phyloP scores from a whole-genome alignment of 2,329 filamentous ascomycete genomes.

The Curvularia sp. region DNA sequence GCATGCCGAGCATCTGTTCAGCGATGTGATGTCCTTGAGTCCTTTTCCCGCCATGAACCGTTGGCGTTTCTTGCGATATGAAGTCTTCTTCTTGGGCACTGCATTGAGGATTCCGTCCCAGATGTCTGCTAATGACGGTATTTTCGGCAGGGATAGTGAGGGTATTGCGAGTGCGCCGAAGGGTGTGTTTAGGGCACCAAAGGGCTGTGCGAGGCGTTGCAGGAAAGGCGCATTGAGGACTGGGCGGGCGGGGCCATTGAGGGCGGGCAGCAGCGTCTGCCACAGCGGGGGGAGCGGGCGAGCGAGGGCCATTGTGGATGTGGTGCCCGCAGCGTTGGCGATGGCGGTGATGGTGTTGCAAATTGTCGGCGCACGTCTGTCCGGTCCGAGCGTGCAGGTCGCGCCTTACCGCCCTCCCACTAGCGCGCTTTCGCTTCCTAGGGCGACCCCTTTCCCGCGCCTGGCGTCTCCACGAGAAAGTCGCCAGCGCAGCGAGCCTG shows the following conservation, averaged over 20 bases:
- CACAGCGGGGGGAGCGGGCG: constrained; percentile 53
- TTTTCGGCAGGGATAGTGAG: constrained; percentile 55
- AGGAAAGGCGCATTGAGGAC: constrained; percentile 51
- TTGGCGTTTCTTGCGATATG: constrained; percentile 91
- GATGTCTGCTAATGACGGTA: constrained; percentile 71
- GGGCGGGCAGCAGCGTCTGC: constrained; percentile 62
- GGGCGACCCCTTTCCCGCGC: constrained; percentile 50
- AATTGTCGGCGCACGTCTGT: constrained; percentile 33
- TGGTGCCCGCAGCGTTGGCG: constrained; percentile 13
- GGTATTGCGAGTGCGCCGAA: constrained; percentile 56
- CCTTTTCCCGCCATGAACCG: constrained; percentile 96
- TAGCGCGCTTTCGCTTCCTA: constrained; percentile 49
- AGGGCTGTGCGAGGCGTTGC: constrained; percentile 55
- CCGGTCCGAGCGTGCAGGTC: constrained; percentile 31
- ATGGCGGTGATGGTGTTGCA: constrained; percentile 37
- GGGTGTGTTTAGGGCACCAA: constrained; percentile 69
- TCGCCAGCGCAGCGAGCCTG: constrained; percentile 45
- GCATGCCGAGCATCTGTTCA: constrained; percentile 90
- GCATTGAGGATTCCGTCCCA: constrained; percentile 93
- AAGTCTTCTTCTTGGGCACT: constrained; percentile 98
- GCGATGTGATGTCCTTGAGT: constrained; percentile 83
- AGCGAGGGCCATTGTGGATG: constrained; percentile 48
- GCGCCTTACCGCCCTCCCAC: constrained; percentile 34
- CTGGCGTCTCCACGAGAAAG: constrained; percentile 48
- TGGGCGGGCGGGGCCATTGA: constrained; percentile 52